A percentile compares a stretch with the other conserved stretches of the same genome.
Evolutionary conservation across 2,329 filamentous ascomycete species (phyloP).

Genomic region (Zelopaecilomyces penicillatus): DNA sequence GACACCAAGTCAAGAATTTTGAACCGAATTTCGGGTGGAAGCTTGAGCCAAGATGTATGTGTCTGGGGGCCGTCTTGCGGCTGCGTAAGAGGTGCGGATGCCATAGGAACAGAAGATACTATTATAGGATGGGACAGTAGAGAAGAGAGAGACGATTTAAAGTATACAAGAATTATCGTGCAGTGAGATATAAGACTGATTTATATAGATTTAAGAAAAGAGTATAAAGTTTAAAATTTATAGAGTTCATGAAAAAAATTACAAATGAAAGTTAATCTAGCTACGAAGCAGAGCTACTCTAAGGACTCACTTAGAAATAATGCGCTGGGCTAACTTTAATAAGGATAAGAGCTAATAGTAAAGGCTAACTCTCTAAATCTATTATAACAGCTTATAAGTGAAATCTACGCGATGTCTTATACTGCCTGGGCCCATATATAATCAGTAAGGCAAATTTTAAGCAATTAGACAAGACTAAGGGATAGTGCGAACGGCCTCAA

Average conservation of each 20-base stretch:
- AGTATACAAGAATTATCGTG: background rate
- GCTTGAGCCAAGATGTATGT: conserved; percentile 1
- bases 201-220: background rate
- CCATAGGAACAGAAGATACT: background rate
- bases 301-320: background rate
- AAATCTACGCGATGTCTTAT: background rate
- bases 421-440: background rate
- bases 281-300: background rate
- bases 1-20: conserved; percentile 2
- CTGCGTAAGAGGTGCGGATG: conserved; percentile 4
- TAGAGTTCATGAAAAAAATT: background rate
- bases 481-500: background rate
- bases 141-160: background rate
- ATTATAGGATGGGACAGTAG: background rate
- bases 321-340: background rate
- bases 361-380: background rate
- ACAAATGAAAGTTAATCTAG: background rate
- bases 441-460: background rate
- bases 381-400: background rate
- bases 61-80: conserved; percentile 2
- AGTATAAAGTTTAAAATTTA: background rate
- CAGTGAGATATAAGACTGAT: background rate
- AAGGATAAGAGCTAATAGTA: background rate
- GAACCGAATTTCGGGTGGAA: conserved; percentile 4
- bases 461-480: background rate